Evolutionary conservation across 805 yeast species (phyloP).

Genomic region (Phaffomyces thermotolerans): DNA sequence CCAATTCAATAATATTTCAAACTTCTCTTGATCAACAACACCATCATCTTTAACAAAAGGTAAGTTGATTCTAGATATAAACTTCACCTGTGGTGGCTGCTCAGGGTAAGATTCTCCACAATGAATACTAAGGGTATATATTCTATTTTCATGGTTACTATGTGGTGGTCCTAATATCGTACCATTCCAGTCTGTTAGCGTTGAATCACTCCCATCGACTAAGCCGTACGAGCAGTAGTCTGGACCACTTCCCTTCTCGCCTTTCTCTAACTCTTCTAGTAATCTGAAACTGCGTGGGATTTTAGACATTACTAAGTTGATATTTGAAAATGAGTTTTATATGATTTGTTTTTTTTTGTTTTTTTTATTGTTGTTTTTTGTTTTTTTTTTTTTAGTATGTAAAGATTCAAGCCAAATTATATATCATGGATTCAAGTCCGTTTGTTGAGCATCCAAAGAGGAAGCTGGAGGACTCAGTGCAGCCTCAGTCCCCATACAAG

Average conservation of each 20-base stretch:
- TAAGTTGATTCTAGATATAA: slow-evolving; percentile 77
- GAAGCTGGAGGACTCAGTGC: not conserved
- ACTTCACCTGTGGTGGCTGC: slow-evolving; percentile 75
- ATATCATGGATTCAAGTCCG: slow-evolving; percentile 25
- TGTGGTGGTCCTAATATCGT: slow-evolving; percentile 98
- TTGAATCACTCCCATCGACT: slow-evolving; percentile 81
- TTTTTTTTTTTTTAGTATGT: no score
- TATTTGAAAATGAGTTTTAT: not conserved
- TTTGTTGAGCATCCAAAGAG: slow-evolving; percentile 28
- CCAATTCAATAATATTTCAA: slow-evolving; percentile 74
- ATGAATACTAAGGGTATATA: slow-evolving; percentile 71
- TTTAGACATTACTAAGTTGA: slow-evolving; percentile 33
- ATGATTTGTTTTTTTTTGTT: not conserved
- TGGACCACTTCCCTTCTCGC: slow-evolving; percentile 95
- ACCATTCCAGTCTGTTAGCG: slow-evolving; percentile 96
- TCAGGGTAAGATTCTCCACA: slow-evolving; percentile 88
- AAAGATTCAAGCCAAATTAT: no score
- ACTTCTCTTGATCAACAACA: slow-evolving; percentile 41
- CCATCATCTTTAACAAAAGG: slow-evolving; percentile 84
- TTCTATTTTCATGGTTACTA: slow-evolving; percentile 83
- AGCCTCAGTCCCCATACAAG: slow-evolving; percentile 8
- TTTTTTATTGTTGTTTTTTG: not conserved
- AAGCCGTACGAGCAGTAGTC: slow-evolving; percentile 96
- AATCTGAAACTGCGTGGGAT: slow-evolving; percentile 90
- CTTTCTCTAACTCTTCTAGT: slow-evolving; percentile 93